Evolutionary conservation across 805 yeast genomes (phyloP), one percentile per base, ranked within the genome.

Genomic region (Zygotorulaspora sp.): DNA sequence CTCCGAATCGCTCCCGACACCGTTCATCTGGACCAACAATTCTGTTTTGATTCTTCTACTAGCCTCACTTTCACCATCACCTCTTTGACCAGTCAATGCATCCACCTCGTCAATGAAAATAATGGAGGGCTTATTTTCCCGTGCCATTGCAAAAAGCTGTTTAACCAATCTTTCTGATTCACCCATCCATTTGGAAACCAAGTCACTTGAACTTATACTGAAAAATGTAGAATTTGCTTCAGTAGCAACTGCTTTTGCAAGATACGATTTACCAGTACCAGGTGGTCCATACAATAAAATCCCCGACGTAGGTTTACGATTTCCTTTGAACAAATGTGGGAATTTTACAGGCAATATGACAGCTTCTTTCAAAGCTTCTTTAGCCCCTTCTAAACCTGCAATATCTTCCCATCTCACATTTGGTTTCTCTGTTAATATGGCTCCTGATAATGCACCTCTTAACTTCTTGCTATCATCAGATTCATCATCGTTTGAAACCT

Each of bases 171-270:
- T 78, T 63, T 92, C 98, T 17, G 94, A 81, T 62, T 92, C 98
- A 53, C 98, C 98, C 97, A 90, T 90, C 98, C 98, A 92, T 63
- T 92, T 92, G 49, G 95, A 83, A 3, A 92, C 97, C 53, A 92
- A 73, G 62, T 92, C 98, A 10, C 95, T 84, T 0, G 96, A 87
- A n/a, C 95, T 83, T 1, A 92, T 95, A 2, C 96, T 84, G 65
- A 92, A 92, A 53, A 92, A 92, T 0, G 98, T 92, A 0, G 97
- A 86, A 60, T 90, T 88, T 34, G 97, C 96, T 55, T 92, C 98
- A 0, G 98, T 92, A 17, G 98, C 98, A 6, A 92, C 97, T 0
- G 98, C 98, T 60, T 92, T 92, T 8, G 98, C 98, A 42, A 92
- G 68, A 57, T 81, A 92, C 2, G 97, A 90, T 57, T 92, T 92